phyloP scores from a whole-genome alignment of 306 rosid species.

The Acacia confusa region DNA sequence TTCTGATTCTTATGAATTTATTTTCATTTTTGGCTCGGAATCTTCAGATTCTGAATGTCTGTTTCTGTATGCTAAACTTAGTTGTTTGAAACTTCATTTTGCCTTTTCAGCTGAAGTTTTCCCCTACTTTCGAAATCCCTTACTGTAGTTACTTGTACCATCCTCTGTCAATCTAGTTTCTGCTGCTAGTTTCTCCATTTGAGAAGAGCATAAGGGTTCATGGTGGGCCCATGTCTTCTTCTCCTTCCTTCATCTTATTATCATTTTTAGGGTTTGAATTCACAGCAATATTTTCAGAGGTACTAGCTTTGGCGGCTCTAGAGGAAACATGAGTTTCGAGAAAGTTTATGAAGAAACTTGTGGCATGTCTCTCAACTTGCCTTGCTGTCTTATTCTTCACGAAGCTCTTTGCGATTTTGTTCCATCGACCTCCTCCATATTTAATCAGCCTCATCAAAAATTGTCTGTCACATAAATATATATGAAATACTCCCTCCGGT shows the following conservation, averaged over 20 bases:
- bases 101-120: not conserved
- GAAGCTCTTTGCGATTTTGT: not conserved
- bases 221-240: not conserved
- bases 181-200: not conserved
- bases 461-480: not conserved
- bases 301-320: not conserved
- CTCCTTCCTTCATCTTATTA: not conserved
- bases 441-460: not conserved
- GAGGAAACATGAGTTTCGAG: not conserved
- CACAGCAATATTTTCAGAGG: not conserved
- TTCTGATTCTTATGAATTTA: too few relatives aligned
- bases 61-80: conserved; percentile 3
- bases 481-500: too few relatives aligned
- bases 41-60: not conserved
- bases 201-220: not conserved
- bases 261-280: not conserved
- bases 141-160: not conserved
- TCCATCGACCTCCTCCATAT: not conserved
- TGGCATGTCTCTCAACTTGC: not conserved
- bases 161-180: not conserved
- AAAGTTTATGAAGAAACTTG: not conserved
- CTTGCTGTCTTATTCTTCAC: not conserved
- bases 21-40: too few relatives aligned
- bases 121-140: not conserved
- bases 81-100: conserved; percentile 19